phyloP scores from a whole-genome alignment of 2,329 filamentous ascomycete genomes.

The Ceratocystiopsis sp. region DNA sequence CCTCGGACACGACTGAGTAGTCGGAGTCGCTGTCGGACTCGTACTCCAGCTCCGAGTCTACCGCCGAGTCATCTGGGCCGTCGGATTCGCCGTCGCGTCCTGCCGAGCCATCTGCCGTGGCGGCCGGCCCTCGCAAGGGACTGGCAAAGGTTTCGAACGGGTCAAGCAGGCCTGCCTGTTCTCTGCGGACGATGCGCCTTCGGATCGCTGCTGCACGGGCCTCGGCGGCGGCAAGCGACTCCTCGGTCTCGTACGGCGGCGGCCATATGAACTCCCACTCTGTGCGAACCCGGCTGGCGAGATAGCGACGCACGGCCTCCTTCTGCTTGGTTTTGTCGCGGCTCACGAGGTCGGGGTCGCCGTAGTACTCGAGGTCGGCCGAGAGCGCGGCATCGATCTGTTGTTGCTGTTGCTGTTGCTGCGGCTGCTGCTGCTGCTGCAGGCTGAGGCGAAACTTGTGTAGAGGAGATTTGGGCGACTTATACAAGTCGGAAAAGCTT shows the following conservation, averaged over 20 bases:
- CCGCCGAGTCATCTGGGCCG: conserved; percentile 11
- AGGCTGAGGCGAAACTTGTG: conserved; percentile 32
- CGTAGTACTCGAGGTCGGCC: conserved; percentile 20
- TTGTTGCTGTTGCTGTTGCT: conserved; percentile 6
- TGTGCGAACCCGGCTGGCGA: conserved; percentile 34
- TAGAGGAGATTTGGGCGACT: conserved; percentile 34
- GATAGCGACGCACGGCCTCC: conserved; percentile 39
- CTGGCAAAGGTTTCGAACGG: conserved; percentile 4
- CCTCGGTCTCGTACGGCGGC: conserved; percentile 9
- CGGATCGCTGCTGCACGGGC: neutral
- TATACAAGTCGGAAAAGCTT: conserved; percentile 44
- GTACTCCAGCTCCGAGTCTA: conserved; percentile 13
- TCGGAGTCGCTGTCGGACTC: conserved; percentile 30
- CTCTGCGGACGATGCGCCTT: neutral
- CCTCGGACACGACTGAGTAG: conserved; percentile 41
- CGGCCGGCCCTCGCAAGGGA: conserved; percentile 3
- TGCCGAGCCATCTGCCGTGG: neutral
- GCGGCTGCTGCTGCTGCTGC: conserved; percentile 7
- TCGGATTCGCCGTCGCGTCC: neutral
- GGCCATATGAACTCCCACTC: conserved; percentile 48
- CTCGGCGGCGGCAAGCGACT: neutral
- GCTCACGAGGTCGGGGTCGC: conserved; percentile 41
- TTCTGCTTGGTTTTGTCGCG: conserved; percentile 46
- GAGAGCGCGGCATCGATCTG: conserved; percentile 5
- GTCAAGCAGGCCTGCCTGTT: conserved; percentile 4